These are phyloP conservation scores for Fusarium ramigenum DNA, from an alignment of 2,329 filamentous ascomycete species.

Conservation along the genomic window DNA sequence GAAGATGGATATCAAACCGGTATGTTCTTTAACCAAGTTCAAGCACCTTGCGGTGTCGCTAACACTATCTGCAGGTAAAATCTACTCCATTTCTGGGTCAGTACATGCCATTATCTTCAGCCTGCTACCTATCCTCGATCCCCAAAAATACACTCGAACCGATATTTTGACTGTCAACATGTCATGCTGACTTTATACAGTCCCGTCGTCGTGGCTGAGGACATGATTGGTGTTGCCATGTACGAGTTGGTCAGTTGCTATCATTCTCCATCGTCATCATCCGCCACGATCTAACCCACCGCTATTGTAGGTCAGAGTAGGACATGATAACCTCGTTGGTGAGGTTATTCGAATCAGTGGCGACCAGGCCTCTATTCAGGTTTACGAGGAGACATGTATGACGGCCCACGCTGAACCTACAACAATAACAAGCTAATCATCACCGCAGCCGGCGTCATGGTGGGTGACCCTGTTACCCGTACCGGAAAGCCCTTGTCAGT, in stretches of 20 bases:
- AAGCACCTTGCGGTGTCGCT: constrained; percentile 36
- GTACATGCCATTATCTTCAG: constrained; percentile 42
- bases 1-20: constrained; percentile 53
- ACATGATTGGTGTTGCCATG: constrained; percentile 99
- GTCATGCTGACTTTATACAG: constrained; percentile 55
- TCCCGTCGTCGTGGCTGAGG: constrained; percentile 95
- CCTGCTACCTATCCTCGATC: not conserved
- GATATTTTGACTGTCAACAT: not conserved
- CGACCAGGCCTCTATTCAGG: constrained; percentile 97
- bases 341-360: constrained; percentile 98
- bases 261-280: constrained; percentile 4
- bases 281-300: constrained; percentile 17
- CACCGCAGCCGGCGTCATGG: constrained; percentile 84
- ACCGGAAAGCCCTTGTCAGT: constrained; percentile 97
- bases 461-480: constrained; percentile 90
- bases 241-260: constrained; percentile 84
- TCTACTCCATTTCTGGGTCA: constrained; percentile 71
- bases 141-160: constrained; percentile 7
- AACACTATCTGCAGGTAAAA: constrained; percentile 59
- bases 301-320: constrained; percentile 78
- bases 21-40: constrained; percentile 43
- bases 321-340: constrained; percentile 89
- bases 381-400: constrained; percentile 98
- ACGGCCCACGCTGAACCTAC: constrained; percentile 7
- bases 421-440: constrained; percentile 27